Evolutionary conservation across 2,329 filamentous ascomycete genomes (phyloP), one percentile per base, ranked within the genome.

Genomic region (Botrytis cinerea): DNA sequence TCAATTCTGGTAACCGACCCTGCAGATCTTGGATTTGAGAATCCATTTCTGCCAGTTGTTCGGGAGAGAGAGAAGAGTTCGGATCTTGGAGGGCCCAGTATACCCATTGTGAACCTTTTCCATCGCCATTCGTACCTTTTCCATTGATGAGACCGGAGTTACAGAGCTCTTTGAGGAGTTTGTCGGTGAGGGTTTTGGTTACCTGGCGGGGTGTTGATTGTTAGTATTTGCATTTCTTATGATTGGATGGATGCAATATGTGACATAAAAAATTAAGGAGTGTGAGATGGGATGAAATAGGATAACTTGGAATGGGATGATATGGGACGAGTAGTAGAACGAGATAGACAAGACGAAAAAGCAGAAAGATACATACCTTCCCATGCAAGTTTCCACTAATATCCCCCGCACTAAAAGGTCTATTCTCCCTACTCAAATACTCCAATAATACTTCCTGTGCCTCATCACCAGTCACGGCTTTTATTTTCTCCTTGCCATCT

Each of bases 331-430:
- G 25, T 63, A n/a, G 43, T 25, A 22, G 7, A 5, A 63, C 16
- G 1, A 16, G 2, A 63, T 2, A 70, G 2, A 70, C 18, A 20
- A 22, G 18, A 70, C 4, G 10, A 54, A 45, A 38, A 45, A n/a
- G 28, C 16, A 35, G 70, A 4, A 4, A 45, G 8, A n/a, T 60
- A 54, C 74, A 48, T 74, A 80, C 80, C 82, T 90, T 90, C 22
- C 89, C 89, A 78, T 89, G 88, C 59, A 91, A 82, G 80, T 91
- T 91, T 20, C 86, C 83, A 72, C 87, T 89, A 60, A 91, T 83
- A 66, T 91, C 89, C 63, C 85, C 87, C 63, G 81, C 81, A 68
- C 80, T 82, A 78, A 82, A 83, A 61, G 82, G 82, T 32, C 82
- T 76, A 78, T 84, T 84, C 75, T 83, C 81, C 70, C 78, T 77